Percentiles rank a stretch among this genome's conserved stretches.
phyloP scores from a whole-genome alignment of 192 early-diverging fungal species.

The Anaeromyces robustus region DNA sequence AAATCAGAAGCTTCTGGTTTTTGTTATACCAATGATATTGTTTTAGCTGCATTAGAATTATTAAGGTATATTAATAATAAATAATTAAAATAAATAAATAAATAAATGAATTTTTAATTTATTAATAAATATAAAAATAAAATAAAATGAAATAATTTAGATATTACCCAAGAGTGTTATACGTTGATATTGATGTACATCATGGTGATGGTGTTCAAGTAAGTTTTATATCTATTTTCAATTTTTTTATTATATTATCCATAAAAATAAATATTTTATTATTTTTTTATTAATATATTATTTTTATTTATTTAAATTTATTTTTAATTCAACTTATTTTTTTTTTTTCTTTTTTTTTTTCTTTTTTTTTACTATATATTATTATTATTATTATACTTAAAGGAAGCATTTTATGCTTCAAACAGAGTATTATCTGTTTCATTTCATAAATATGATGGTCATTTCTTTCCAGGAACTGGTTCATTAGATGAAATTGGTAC shows the following conservation, averaged over 20 bases:
- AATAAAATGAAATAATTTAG: conserved; percentile 13
- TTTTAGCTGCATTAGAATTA: conserved; percentile 80
- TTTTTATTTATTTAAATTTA: too few species aligned
- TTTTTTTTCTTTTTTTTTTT: too few species aligned
- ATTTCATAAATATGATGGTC: conserved; percentile 87
- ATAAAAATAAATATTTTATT: background rate
- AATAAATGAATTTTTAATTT: background rate
- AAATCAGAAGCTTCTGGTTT: conserved; percentile 92
- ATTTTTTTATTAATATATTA: background rate
- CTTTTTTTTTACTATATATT: background rate
- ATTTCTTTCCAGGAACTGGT: conserved; percentile 94
- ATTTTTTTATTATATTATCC: background rate
- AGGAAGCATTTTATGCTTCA: conserved; percentile 86
- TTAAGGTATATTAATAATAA: conserved; percentile 26
- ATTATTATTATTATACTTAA: background rate
- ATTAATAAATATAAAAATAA: background rate
- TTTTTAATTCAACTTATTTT: too few species aligned
- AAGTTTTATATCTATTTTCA: background rate
- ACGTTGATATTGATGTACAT: conserved; percentile 22
- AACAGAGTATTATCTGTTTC: conserved; percentile 91
- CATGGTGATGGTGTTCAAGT: conserved; percentile 69
- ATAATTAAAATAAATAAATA: too few species aligned
- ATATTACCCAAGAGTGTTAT: conserved; percentile 47
- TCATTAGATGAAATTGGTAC: conserved; percentile 75
- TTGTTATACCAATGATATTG: conserved; percentile 98